Evolutionary conservation across 225 moss, liverwort and hornwort genomes (phyloP).

Genomic region (Sphagnum contortum): DNA sequence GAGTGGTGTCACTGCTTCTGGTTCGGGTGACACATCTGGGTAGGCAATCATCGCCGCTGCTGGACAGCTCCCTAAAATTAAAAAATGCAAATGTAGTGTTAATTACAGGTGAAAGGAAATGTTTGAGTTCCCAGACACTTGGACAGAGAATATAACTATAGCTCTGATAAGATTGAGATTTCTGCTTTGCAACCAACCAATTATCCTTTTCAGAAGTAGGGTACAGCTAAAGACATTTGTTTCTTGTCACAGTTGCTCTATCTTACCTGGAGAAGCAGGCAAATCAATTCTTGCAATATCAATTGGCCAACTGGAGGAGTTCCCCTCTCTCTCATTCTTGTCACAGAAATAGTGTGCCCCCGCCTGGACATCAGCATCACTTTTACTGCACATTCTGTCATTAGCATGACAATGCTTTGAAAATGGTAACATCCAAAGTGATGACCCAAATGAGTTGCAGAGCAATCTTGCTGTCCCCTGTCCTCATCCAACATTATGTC

Average conservation of each 20-base stretch:
- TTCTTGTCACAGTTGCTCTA: no score
- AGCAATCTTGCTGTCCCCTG: conserved; percentile 85
- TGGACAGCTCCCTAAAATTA: conserved; percentile 37
- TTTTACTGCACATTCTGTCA: conserved; percentile 40
- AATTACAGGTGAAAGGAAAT: no score
- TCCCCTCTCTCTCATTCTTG: conserved; percentile 38
- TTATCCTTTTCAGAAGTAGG: no score
- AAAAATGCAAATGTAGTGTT: not conserved
- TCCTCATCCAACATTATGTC: not conserved
- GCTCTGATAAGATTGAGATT: no score
- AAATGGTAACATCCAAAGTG: conserved; percentile 80
- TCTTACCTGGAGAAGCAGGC: conserved; percentile 64
- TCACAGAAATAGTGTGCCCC: conserved; percentile 55
- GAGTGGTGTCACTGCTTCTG: conserved; percentile 28
- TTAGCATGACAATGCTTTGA: conserved; percentile 73
- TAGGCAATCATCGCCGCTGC: conserved; percentile 42
- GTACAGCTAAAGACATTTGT: no score
- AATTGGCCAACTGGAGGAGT: conserved; percentile 74
- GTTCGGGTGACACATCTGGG: conserved; percentile 34
- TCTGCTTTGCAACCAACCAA: no score
- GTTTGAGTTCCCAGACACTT: no score
- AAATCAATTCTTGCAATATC: conserved; percentile 64
- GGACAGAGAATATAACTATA: no score
- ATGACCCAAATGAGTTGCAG: conserved; percentile 74
- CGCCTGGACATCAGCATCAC: conserved; percentile 26